A percentile compares a stretch with the other conserved stretches of the same genome.
phyloP scores from a whole-genome alignment of 306 rosid species.

The Chamaecrista fasciculata region DNA sequence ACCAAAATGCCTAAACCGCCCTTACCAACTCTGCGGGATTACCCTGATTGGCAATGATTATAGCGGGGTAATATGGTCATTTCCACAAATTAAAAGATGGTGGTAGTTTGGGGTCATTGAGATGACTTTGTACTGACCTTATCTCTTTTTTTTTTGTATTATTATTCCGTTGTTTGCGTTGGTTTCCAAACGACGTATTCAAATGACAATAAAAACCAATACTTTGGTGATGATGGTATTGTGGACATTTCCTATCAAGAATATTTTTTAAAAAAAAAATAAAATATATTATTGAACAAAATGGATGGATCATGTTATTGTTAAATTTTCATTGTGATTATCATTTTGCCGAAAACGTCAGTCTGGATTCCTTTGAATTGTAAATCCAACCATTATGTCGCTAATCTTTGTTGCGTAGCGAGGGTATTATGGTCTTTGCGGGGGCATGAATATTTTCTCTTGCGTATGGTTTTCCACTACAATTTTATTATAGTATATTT shows the following conservation, averaged over 20 bases:
- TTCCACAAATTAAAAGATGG: constrained; percentile 27
- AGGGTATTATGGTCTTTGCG: constrained; percentile 35
- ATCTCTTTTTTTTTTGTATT: constrained; percentile 64
- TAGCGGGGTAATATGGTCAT: constrained; percentile 47
- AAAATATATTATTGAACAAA: background rate
- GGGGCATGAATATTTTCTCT: constrained; percentile 16
- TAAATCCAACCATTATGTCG: constrained; percentile 17
- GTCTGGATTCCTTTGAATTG: constrained; percentile 23
- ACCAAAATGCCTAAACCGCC: constrained; percentile 26
- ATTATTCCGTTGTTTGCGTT: constrained; percentile 76
- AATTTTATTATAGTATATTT: background rate
- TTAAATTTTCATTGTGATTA: constrained; percentile 13
- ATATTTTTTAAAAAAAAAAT: no score
- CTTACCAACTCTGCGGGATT: constrained; percentile 36
- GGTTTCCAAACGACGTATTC: constrained; percentile 46
- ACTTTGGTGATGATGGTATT: constrained; percentile 26
- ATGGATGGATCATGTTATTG: background rate
- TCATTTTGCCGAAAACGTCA: constrained; percentile 28
- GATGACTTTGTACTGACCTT: constrained; percentile 77
- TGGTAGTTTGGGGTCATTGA: constrained; percentile 63
- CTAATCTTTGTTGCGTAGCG: constrained; percentile 1
- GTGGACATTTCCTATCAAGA: constrained; percentile 5
- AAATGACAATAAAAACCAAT: constrained; percentile 51
- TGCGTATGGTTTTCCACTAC: constrained; percentile 21
- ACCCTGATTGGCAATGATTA: constrained; percentile 31